phyloP scores from a whole-genome alignment of 306 rosid species.

The Vigna hirtella region DNA sequence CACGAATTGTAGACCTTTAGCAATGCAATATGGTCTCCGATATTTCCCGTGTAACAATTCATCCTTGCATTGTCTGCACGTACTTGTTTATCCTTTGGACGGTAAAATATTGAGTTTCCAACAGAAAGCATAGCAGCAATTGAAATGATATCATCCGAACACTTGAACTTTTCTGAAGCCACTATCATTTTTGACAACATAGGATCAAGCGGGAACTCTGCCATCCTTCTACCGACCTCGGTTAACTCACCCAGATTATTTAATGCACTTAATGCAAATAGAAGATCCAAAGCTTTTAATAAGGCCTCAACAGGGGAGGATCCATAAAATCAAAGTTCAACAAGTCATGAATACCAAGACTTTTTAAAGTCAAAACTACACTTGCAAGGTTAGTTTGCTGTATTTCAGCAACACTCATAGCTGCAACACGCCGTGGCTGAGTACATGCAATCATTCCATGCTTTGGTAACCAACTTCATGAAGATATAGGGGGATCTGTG shows the following conservation, averaged over 20 bases:
- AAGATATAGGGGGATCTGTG: conserved; percentile 97
- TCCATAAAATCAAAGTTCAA: not conserved
- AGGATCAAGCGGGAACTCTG: conserved; percentile 97
- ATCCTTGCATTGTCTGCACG: conserved; percentile 92
- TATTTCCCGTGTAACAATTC: conserved; percentile 91
- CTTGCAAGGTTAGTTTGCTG: conserved; percentile 93
- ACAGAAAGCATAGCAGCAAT: conserved; percentile 92
- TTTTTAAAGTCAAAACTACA: conserved; percentile 87
- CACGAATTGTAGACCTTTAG: conserved; percentile 91
- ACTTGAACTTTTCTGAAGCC: conserved; percentile 85
- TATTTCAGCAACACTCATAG: conserved; percentile 96
- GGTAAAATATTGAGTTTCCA: conserved; percentile 92
- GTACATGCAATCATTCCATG: conserved; percentile 96
- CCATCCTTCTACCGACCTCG: conserved; percentile 64
- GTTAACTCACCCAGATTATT: too few relatives aligned
- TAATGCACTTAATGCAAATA: too few relatives aligned
- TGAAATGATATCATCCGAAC: conserved; percentile 87
- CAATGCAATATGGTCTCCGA: conserved; percentile 91
- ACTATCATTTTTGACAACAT: conserved; percentile 92
- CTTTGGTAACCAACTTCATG: conserved; percentile 95
- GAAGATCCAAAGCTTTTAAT: too few relatives aligned
- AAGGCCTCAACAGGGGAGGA: too few relatives aligned
- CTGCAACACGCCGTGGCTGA: conserved; percentile 97
- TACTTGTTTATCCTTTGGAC: conserved; percentile 97
- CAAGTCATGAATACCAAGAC: conserved; percentile 88